Evolutionary conservation across 2,329 filamentous ascomycete genomes (phyloP), one percentile per base, ranked within the genome.

Genomic region (Didymella lethalis): DNA sequence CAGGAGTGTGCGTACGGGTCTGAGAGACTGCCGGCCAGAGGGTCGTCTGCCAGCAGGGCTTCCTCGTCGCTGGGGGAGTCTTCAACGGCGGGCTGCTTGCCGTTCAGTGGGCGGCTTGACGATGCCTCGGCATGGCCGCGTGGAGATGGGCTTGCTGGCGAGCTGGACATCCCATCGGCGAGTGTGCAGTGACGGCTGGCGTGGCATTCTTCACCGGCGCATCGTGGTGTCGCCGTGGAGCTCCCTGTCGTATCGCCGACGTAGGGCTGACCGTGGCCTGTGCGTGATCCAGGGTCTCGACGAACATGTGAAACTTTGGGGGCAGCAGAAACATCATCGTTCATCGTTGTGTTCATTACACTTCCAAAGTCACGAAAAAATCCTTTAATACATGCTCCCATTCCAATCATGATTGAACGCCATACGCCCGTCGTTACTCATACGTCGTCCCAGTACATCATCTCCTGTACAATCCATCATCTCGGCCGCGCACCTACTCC

Each of bases 41-140:
- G 85, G 71, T 89, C 86, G 47, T 86, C 81, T 43, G 78, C 80
- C 52, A 89, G 79, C 55, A 82, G 69, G 29, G 76, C 73, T 61
- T 83, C 78, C 65, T 83, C 80, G 62, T 85, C 83, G 65, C 76
- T 76, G 65, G 79, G 74, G 14, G 23, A 79, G 62, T 77, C 75
- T 53, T 77, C 71, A 51, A 74, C 63, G 31, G 65, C 64, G 25
- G 73, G 69, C 61, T 76, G 72, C 63, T 73, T 71, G 43, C 72
- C 72, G 49, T 75, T 75, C 29, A 60, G 59, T 54, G 64, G 66
- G 61, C 52, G 45, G 67, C 80, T 81, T 45, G 79, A 80, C 38
- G 80, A 81, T 61, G 80, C 78, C 77, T 80, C 70, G 70, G 78
- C 76, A 65, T 73, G 75, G 69, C 71, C 73, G 60, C 59, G 65